Evolutionary conservation across 169 alveolate genomes (phyloP), one percentile per base, ranked within the genome.

Genomic region (Perkinsus chesapeaki): DNA sequence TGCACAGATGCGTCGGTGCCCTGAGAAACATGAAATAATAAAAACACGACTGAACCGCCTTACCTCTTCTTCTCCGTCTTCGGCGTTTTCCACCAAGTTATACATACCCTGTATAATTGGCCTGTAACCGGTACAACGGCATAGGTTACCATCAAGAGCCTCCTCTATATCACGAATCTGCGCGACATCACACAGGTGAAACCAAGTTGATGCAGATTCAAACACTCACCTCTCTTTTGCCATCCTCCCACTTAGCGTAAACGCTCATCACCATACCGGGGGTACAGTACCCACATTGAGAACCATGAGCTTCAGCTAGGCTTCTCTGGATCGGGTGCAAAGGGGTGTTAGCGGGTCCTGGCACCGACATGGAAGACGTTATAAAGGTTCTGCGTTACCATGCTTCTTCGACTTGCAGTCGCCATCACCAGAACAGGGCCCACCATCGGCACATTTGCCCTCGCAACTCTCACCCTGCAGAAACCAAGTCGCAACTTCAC

Each of bases 41-140:
- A 0, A 12, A 7, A 9, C 12, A 34, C 36, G 27, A 60, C 82
- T 43, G 60, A 60, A 60, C 82, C 82, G 27, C 7, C 31, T 16
- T 23, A 60, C 82, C 82, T 23, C 31, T 20, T 60, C 82, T 60
- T 16, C 82, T 23, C 36, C 82, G 82, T 60, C 23, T 60, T 23
- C 82, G 3, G 82, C 12, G 27, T 27, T 12, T 60, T 60, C 82
- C 37, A 16, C 82, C 23, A 60, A 16, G 82, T 60, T 60, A 34
- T 60, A 60, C 82, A 60, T 23, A 34, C 60, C 43, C 92, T 90
- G 92, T 36, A 90, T 19, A 36, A 90, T 90, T 36, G 92, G 43
- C 36, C 92, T 47, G 48, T 90, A 90, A 27, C 92, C 92, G 36
- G 92, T 90, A 36, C 92, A 90, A 34, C 92, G 92, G 31, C 92